A percentile compares a stretch with the other conserved stretches of the same genome.
Conservation (phyloP, 192 early-diverging fungal genomes). For the Mortierella antarctica region DNA sequence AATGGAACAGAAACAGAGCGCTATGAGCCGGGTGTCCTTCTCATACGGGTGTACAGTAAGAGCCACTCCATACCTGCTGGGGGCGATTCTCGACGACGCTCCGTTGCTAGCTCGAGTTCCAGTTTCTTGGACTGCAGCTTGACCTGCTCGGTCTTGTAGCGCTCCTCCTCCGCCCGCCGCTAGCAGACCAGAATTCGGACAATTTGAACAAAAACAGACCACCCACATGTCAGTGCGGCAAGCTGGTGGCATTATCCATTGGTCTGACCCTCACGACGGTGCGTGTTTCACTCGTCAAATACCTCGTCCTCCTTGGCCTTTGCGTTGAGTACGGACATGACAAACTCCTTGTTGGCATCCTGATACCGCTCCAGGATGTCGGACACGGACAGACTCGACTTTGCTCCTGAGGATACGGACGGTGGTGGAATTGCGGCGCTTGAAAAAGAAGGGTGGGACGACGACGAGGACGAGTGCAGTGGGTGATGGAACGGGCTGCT, state of each 20-base stretch:
- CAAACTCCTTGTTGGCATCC: slow-evolving; percentile 51
- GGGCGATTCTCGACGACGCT: slow-evolving; percentile 40
- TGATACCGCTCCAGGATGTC: slow-evolving; percentile 49
- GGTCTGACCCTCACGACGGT: neutral
- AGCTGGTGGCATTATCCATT: neutral
- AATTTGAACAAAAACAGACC: neutral
- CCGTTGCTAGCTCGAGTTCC: slow-evolving; percentile 47
- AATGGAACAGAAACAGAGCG: no score
- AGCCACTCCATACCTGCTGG: slow-evolving; percentile 19
- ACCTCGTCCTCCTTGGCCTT: slow-evolving; percentile 54
- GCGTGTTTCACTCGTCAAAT: neutral
- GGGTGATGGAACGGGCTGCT: slow-evolving; percentile 18
- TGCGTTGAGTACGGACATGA: slow-evolving; percentile 42
- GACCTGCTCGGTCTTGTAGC: slow-evolving; percentile 54
- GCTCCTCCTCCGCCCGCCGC: slow-evolving; percentile 57
- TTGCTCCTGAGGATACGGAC: slow-evolving; percentile 2
- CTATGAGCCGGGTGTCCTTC: no score
- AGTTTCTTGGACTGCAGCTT: slow-evolving; percentile 56
- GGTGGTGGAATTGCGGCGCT: neutral
- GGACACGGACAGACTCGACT: slow-evolving; percentile 17
- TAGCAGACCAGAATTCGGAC: slow-evolving; percentile 1
- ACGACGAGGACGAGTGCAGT: slow-evolving; percentile 8
- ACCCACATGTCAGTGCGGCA: neutral
- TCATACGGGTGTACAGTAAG: no score
- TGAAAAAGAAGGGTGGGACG: slow-evolving; percentile 1